Percentiles rank a stretch among this genome's conserved stretches.
Evolutionary conservation across 306 rosid species (phyloP).

Genomic region (Rosa chinensis): DNA sequence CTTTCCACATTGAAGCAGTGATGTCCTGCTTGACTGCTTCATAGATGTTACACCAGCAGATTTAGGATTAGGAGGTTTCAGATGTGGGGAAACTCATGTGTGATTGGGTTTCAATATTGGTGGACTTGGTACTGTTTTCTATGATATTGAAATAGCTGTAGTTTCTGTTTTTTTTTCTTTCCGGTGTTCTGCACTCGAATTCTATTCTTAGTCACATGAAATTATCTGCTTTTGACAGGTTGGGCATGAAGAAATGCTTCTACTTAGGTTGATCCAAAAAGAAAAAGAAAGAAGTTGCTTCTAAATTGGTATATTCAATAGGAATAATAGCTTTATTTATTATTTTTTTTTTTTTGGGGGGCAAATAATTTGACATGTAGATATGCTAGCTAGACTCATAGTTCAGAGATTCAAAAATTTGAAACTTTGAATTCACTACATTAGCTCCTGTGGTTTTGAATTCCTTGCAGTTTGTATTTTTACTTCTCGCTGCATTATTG

Average conservation of each 20-base stretch:
- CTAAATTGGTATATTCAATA: not conserved
- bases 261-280: no score
- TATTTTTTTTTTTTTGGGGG: no score
- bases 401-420: not conserved
- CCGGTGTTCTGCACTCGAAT: conserved; percentile 25
- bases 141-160: no score
- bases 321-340: no score
- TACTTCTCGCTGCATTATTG: not conserved
- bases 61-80: no score
- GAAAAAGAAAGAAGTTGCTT: not conserved
- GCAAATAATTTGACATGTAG: not conserved
- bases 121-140: no score
- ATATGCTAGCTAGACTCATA: no score
- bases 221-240: not conserved
- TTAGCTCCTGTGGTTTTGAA: not conserved
- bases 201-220: not conserved
- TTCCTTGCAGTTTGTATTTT: not conserved
- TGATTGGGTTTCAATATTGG: no score
- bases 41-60: no score
- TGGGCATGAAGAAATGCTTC: no score
- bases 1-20: not conserved
- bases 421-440: not conserved
- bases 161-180: not conserved
- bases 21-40: no score
- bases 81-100: not conserved